Base-by-base conservation (phyloP, 345 rosid species). In the Citrus sinensis region DNA sequence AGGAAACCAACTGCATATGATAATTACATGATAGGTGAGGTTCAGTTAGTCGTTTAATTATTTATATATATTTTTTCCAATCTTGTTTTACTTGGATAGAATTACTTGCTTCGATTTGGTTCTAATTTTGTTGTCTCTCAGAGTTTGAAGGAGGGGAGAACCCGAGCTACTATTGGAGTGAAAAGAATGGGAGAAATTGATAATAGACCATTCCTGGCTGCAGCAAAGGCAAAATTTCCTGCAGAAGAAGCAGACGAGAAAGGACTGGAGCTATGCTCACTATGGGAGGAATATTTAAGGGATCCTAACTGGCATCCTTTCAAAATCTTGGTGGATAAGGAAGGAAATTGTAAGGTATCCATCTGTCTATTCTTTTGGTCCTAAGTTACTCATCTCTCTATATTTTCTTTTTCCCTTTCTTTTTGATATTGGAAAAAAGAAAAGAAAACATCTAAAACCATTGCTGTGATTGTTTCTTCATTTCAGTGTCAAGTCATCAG, bases 111-210 rank as follows among this genome's bases (percentile, higher is more conserved):
- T 74, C 17, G 1, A 61, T 61, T 39, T 76, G 74, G 14, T 22
- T 67, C 4, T 74, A 29, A 73, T 42, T 74, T 75, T 24, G n/a
- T 81, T 80, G 76, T 20, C 85, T 67, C 79, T 64, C 82, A 85
- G 91, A 63, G 62, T 49, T 22, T 89, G 39, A 77, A 58, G 61
- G 68, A 78, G 17, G 42, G 51, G 49, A 35, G 7, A 9, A 13
- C 67, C 19, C 34, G 58, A 10, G 71, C 87, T 70, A 10, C 27
- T 9, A 87, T 89, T 16, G 80, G 86, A 22, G 82, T 91, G 34
- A 91, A 89, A 83, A 87, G 83, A 74, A 86, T 93, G 93, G 98
- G 93, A 22, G 89, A 86, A 25, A 82, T 90, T 55, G 84, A 88
- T 59, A 29, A 14, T 16, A 83, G 75, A 40, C 88, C 88, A 34